Evolutionary conservation across 495 filamentous ascomycete genomes (phyloP), one percentile per base, ranked within the genome.

Genomic region (Aspergillus carlsbadensis): DNA sequence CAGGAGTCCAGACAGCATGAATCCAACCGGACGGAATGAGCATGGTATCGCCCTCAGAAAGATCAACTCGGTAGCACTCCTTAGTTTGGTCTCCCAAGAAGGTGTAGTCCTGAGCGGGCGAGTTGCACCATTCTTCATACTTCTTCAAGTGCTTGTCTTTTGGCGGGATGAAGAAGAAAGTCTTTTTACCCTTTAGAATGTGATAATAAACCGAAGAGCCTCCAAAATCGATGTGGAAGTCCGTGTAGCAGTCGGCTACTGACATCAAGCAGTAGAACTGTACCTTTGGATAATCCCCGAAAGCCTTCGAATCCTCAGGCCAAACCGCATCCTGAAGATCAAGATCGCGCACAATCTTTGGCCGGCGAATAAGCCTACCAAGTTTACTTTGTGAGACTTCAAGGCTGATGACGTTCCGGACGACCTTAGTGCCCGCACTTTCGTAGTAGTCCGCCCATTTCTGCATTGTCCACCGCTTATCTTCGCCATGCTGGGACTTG

Each of bases 151-250:
- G 78, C 62, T 88, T 85, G 57, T 87, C 81, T 53, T 87, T 89
- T 1, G 87, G 87, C 6, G 84, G 84, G 47, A 90, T 89, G 74
- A 90, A 88, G 66, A 91, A 85, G 65, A 91, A 91, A 0, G 86
- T 87, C 70, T 91, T 91, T 65, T 82, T 84, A 50, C 87, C 87
- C 62, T 87, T 87, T 46, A 90, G 65, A 58, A 91, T 89, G 60
- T 89, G 87, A 60, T 91, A 91, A 63, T 85, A 91, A 8, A 91
- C 87, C 1, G 86, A 89, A 7, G 88, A 90, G 3, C 87, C 87
- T 41, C 86, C 87, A 70, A 91, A 91, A 64, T 91, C 87, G 60
- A 91, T 87, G 66, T 91, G 87, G 59, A 90, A 91, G 69, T 91
- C 87, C 20, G 87, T 91, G 56, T 87, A 91, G 57, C 86, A 89